A percentile compares a stretch with the other conserved stretches of the same genome.
Conservation (phyloP, 768 basidiomycete genomes). For the Boletus reticulatus region DNA sequence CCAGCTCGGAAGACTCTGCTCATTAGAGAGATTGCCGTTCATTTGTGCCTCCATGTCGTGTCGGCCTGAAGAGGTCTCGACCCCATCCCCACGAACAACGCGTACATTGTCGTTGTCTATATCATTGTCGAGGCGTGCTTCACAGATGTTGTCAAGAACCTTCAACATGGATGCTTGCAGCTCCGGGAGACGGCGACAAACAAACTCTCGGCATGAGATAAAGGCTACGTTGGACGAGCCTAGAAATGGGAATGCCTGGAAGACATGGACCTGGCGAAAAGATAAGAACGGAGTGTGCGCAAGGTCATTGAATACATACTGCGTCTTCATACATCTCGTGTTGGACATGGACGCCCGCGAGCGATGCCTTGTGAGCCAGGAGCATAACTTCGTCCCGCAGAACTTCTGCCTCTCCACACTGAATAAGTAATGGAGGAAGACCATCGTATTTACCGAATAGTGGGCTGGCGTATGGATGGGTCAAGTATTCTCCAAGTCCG, state of each 20-base stretch:
- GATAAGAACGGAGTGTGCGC: neutral
- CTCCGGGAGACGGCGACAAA: conserved; percentile 55
- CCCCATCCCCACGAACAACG: conserved; percentile 74
- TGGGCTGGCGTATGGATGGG: conserved; percentile 95
- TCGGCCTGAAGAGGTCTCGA: conserved; percentile 45
- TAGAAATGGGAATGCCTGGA: conserved; percentile 85
- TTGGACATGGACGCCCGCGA: conserved; percentile 80
- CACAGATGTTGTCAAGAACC: conserved; percentile 50
- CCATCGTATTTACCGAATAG: conserved; percentile 87
- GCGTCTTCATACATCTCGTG: conserved; percentile 92
- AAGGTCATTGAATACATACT: conserved; percentile 43
- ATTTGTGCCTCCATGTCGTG: conserved; percentile 41
- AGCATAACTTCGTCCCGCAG: conserved; percentile 92
- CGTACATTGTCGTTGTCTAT: conserved; percentile 65
- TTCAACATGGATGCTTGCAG: conserved; percentile 50
- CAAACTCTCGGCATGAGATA: conserved; percentile 67
- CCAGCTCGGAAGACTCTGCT: conserved; percentile 55
- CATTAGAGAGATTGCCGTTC: conserved; percentile 23
- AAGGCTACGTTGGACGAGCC: conserved; percentile 64
- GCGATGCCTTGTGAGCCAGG: conserved; percentile 87
- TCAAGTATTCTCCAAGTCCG: conserved; percentile 75
- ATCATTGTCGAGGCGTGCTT: conserved; percentile 64
- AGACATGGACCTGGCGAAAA: conserved; percentile 72
- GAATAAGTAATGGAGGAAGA: conserved; percentile 87
- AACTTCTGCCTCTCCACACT: conserved; percentile 92